Evolutionary conservation across 202 grass and related monocot species (phyloP), one percentile per base, ranked within the genome.

Genomic region (Schoenoplectus tabernaemontani): DNA sequence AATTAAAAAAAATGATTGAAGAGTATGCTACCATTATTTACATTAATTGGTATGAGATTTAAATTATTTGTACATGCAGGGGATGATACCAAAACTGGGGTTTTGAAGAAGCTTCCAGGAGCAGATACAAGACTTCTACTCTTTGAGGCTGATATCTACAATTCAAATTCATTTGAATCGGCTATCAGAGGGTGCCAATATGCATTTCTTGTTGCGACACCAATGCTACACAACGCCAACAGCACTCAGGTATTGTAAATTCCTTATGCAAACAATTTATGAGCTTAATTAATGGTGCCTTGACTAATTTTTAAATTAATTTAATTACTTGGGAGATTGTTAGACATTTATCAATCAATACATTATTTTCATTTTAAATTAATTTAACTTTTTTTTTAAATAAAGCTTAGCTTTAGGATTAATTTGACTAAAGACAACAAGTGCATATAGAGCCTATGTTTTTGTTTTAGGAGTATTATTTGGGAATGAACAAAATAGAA

Each of bases 151-250:
- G 87, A 92, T 61, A 77, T 92, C 76, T 92, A 80, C 76, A 69
- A 88, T 62, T 77, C 93, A 46, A 43, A 59, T 64, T 86, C 89
- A 3, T 96, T 92, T 63, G 85, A 83, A 43, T 83, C 89, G 11
- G 87, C 89, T 16, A 87, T 96, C 64, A 32, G 42, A 2, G 87
- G 84, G 19, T 96, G 89, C 56, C 62, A 60, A 11, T 90, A 74
- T 73, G 84, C 92, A 20, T 92, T 96, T 85, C 84, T 92, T 56
- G 62, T 86, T 63, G 87, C 93, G 15, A 96, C 87, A 74, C 87
- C 87, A 4, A 20, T 59, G 17, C 19, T 64, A 48, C 82, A 62
- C 68, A 64, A 77, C 4, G 16, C 57, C 63, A 26, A 59, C 17
- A 44, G 33, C 44, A 53, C 86, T 82, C 78, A 88, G 88, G 88